A percentile compares a stretch with the other conserved stretches of the same genome.
These are phyloP conservation scores for Beverwykella pulmonaria DNA, from an alignment of 495 filamentous ascomycete genomes.

Conservation along the genomic window DNA sequence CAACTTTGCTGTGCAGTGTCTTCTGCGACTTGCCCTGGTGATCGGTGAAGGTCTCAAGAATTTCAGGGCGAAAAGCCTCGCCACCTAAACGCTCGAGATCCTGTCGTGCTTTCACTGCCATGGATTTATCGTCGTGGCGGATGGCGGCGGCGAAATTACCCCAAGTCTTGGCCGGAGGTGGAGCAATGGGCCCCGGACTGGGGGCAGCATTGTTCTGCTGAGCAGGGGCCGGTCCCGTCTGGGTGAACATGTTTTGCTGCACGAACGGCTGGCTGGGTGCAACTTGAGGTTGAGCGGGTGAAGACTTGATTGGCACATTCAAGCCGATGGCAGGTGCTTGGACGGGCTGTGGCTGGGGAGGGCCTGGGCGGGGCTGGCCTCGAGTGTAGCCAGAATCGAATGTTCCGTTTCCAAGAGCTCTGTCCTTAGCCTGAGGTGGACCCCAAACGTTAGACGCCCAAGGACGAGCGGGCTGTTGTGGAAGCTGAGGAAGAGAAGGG, in stretches of 20 bases:
- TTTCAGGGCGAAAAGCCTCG: conserved; percentile 24
- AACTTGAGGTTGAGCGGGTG: conserved; percentile 11
- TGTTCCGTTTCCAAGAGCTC: conserved; percentile 48
- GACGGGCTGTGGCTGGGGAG: conserved; percentile 23
- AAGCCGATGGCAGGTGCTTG: conserved; percentile 12
- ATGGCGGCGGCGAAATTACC: conserved; percentile 22
- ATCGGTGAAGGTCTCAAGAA: conserved; percentile 26
- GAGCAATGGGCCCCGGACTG: conserved; percentile 42
- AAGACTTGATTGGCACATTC: conserved; percentile 8
- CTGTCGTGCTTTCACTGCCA: conserved; percentile 14
- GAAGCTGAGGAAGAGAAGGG: conserved; percentile 22
- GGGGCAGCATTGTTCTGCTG: conserved; percentile 24
- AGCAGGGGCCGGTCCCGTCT: conserved; percentile 25
- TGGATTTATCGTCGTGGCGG: conserved; percentile 19
- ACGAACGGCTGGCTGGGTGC: conserved; percentile 17
- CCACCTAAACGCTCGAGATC: conserved; percentile 21
- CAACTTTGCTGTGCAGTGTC: conserved; percentile 14
- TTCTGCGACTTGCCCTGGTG: conserved; percentile 19
- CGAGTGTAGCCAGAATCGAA: conserved; percentile 43
- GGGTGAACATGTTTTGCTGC: conserved; percentile 23
- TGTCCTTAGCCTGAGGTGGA: conserved; percentile 37
- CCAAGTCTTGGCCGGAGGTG: conserved; percentile 37
- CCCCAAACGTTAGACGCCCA: conserved; percentile 45
- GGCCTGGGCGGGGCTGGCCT: conserved; percentile 26
- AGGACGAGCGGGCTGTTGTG: not conserved